Conservation (phyloP, 768 basidiomycete genomes). For the Naganishia vishniacii region DNA sequence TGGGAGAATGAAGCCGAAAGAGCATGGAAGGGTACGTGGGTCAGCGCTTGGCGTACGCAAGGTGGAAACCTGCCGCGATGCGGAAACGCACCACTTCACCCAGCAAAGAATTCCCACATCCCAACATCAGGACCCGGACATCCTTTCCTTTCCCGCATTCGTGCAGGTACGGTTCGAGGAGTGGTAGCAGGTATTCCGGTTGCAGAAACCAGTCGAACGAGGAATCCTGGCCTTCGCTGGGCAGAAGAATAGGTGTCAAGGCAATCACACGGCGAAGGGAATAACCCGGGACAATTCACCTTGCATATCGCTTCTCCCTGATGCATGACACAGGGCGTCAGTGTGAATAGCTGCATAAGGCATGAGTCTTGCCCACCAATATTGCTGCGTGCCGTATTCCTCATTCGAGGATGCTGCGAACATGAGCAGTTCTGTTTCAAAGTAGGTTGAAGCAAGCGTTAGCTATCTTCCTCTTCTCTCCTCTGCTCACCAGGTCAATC, state of each 20-base stretch:
- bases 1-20: neutral
- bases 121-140: constrained; percentile 42
- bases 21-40: neutral
- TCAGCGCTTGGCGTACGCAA: neutral
- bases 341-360: neutral
- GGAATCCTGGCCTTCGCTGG: constrained; percentile 40
- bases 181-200: constrained; percentile 40
- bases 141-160: constrained; percentile 32
- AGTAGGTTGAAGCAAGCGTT: no score
- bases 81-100: constrained; percentile 39
- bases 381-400: constrained; percentile 47
- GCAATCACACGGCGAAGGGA: neutral
- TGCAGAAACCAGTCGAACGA: constrained; percentile 49
- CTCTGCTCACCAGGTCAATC: no score
- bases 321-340: neutral
- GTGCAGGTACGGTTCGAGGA: constrained; percentile 34
- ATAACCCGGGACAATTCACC: constrained; percentile 28
- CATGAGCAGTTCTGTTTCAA: no score
- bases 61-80: neutral
- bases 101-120: constrained; percentile 45
- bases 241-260: neutral
- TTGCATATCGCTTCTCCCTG: constrained; percentile 47
- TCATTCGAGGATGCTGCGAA: no score
- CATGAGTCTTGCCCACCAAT: constrained; percentile 40
- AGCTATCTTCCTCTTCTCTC: no score